Evolutionary conservation across 768 basidiomycete species (phyloP).

Genomic region (Russula sp.): DNA sequence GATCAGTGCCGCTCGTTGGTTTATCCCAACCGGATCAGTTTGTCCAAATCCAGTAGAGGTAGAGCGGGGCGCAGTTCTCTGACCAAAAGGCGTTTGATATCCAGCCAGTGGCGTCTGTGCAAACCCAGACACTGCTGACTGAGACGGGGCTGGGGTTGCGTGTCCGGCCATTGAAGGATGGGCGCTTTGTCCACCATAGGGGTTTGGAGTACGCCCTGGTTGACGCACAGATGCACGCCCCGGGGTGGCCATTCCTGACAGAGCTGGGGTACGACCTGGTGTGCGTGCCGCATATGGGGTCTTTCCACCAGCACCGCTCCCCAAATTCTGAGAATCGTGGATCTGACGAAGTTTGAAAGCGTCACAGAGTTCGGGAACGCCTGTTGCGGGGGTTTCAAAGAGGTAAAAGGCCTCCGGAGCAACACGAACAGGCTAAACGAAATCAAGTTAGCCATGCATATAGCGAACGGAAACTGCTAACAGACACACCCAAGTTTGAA

Average conservation of each 20-base stretch:
- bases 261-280: slow-evolving; percentile 59
- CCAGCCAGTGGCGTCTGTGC: slow-evolving; percentile 31
- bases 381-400: slow-evolving; percentile 83
- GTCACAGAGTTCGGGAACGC: slow-evolving; percentile 90
- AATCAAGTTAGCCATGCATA: background rate
- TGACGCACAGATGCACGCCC: slow-evolving; percentile 74
- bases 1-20: slow-evolving; percentile 59
- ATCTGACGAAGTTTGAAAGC: slow-evolving; percentile 88
- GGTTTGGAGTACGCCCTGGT: slow-evolving; percentile 69
- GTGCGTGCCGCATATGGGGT: slow-evolving; percentile 82
- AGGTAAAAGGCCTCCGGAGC: slow-evolving; percentile 85
- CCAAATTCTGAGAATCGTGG: slow-evolving; percentile 66
- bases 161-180: slow-evolving; percentile 30
- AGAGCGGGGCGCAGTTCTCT: slow-evolving; percentile 41
- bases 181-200: slow-evolving; percentile 44
- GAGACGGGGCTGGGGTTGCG: slow-evolving; percentile 30
- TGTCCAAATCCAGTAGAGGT: slow-evolving; percentile 34
- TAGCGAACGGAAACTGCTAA: background rate
- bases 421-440: slow-evolving; percentile 68
- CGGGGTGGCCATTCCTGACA: slow-evolving; percentile 48
- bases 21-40: slow-evolving; percentile 48
- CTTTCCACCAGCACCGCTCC: slow-evolving; percentile 51
- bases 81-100: slow-evolving; percentile 32
- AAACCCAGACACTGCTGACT: slow-evolving; percentile 15
- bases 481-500: slow-evolving; percentile 80